Evolutionary conservation across 2,329 filamentous ascomycete species (phyloP).

Genomic region (Elsinoe perseae): DNA sequence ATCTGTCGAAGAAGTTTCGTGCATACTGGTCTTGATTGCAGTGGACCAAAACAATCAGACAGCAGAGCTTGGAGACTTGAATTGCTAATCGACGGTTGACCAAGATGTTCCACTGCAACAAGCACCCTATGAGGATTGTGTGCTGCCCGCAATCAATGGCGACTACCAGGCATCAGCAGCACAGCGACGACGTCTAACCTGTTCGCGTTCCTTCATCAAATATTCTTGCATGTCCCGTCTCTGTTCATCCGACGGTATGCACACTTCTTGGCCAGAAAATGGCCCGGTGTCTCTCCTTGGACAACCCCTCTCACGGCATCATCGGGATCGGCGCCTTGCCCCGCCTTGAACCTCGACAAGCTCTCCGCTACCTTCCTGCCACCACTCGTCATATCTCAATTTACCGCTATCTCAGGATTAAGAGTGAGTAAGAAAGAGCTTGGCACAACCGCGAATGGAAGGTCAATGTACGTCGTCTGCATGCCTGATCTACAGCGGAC

Average conservation of each 20-base stretch:
- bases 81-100: no score
- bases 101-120: no score
- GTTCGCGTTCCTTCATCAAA: no score
- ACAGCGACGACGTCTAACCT: no score
- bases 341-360: constrained; percentile 2
- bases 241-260: background rate
- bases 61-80: no score
- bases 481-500: background rate
- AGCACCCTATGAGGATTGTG: no score
- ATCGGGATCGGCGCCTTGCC: constrained; percentile 2
- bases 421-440: constrained; percentile 4
- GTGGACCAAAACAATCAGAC: no score
- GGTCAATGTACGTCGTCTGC: background rate
- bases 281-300: background rate
- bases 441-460: constrained; percentile 8
- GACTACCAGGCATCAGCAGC: no score
- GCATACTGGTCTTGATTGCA: no score
- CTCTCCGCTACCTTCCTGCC: background rate
- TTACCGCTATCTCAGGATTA: background rate
- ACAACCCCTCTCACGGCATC: background rate
- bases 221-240: background rate
- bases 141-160: no score
- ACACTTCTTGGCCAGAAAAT: background rate
- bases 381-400: constrained; percentile 4
- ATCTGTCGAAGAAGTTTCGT: no score